A percentile compares a stretch with the other conserved stretches of the same genome.
Conservation (phyloP, 176 grass and related monocot species). For the Oryza rufipogon region DNA sequence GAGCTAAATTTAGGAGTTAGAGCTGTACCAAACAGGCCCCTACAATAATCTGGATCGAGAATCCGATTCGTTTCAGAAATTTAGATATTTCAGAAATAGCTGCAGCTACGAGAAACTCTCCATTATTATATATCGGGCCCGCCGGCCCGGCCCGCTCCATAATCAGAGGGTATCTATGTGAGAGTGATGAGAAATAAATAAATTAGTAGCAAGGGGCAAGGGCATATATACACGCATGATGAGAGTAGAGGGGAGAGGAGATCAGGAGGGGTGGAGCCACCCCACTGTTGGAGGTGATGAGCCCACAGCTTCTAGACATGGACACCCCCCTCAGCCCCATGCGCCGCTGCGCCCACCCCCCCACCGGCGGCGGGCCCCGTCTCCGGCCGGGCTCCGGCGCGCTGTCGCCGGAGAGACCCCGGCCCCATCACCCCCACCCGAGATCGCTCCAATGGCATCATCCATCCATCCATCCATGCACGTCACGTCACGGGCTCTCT, state of each 20-base stretch:
- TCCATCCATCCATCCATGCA: conserved; percentile 15
- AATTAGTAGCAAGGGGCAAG: too few relatives aligned
- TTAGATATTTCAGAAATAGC: too few relatives aligned
- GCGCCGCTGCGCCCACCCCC: neutral
- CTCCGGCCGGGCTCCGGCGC: conserved; percentile 47
- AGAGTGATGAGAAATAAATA: too few relatives aligned
- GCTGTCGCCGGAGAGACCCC: conserved; percentile 20
- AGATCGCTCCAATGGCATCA: neutral
- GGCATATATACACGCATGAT: neutral
- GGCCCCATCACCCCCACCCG: conserved; percentile 31
- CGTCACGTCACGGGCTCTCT: conserved; percentile 21
- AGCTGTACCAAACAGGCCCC: too few relatives aligned
- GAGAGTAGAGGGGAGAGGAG: neutral
- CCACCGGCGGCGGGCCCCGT: neutral
- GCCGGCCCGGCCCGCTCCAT: too few relatives aligned
- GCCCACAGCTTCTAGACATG: conserved; percentile 35
- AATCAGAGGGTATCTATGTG: too few relatives aligned
- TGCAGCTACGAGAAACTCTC: too few relatives aligned
- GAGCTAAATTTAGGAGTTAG: too few relatives aligned
- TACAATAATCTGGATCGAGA: too few relatives aligned
- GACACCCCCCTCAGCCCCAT: conserved; percentile 38
- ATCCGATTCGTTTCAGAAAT: rapidly evolving
- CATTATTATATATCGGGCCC: too few relatives aligned
- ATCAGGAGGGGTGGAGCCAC: neutral
- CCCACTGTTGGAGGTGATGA: neutral